Evolutionary conservation across 345 rosid species (phyloP).

Genomic region (Populus deltoides): DNA sequence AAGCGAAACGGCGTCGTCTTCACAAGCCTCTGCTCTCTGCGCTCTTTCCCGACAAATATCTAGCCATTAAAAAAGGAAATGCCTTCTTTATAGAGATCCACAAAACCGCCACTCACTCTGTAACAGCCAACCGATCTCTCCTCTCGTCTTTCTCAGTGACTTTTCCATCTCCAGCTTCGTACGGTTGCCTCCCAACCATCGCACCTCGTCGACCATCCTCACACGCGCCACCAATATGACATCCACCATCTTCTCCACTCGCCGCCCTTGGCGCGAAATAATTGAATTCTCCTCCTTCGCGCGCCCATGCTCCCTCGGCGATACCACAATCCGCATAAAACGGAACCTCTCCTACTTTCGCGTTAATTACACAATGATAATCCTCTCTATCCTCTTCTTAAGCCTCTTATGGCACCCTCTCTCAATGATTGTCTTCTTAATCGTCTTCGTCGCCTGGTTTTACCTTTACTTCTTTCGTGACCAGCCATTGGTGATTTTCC

Average conservation of each 20-base stretch:
- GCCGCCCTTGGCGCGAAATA: conserved; percentile 65
- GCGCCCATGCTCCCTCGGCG: conserved; percentile 45
- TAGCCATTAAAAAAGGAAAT: neutral
- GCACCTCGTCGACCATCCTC: conserved; percentile 23
- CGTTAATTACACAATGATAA: conserved; percentile 55
- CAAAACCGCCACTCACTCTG: neutral
- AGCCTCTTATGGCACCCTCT: conserved; percentile 73
- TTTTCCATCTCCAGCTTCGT: conserved; percentile 9
- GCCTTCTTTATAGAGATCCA: neutral
- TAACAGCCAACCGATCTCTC: neutral
- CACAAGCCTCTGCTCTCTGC: neutral
- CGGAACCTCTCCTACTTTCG: conserved; percentile 58
- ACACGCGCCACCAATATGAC: conserved; percentile 30
- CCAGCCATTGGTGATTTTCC: conserved; percentile 36
- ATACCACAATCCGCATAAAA: conserved; percentile 42
- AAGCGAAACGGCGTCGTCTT: neutral
- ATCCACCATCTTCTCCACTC: conserved; percentile 34
- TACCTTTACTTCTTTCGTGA: conserved; percentile 62
- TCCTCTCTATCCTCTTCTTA: conserved; percentile 48
- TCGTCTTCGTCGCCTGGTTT: conserved; percentile 55
- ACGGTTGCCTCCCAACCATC: conserved; percentile 18
- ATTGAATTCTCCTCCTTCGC: conserved; percentile 32
- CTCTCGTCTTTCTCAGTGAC: conserved; percentile 15
- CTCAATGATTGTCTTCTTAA: conserved; percentile 56
- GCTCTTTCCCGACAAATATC: neutral